Evolutionary conservation across 2,329 filamentous ascomycete species (phyloP).

Genomic region (Penicillium brasilianum): DNA sequence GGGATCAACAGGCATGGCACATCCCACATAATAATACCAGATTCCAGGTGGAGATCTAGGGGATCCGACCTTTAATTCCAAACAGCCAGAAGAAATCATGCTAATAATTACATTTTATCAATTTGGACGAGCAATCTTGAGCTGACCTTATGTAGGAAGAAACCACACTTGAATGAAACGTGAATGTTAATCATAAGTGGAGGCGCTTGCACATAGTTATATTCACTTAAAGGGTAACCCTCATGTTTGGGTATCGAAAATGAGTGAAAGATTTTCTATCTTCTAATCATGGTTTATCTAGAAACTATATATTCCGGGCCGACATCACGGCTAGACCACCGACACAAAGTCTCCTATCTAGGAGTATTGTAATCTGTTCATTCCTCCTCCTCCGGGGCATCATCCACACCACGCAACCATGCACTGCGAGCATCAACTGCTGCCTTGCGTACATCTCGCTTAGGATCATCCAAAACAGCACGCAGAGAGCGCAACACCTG

Average conservation of each 20-base stretch:
- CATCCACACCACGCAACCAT: slow-evolving; percentile 63
- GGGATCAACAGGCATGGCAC: too few species aligned
- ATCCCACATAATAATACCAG: too few species aligned
- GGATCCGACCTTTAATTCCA: too few species aligned
- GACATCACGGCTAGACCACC: not conserved
- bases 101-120: too few species aligned
- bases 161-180: not conserved
- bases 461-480: slow-evolving; percentile 64
- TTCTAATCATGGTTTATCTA: not conserved
- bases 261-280: not conserved
- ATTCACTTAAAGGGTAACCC: too few species aligned
- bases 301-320: not conserved
- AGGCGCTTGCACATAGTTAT: not conserved
- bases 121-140: too few species aligned
- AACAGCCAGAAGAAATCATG: too few species aligned
- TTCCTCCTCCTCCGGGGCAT: slow-evolving; percentile 64
- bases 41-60: too few species aligned
- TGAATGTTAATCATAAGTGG: too few species aligned
- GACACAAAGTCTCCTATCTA: not conserved
- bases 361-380: slow-evolving; percentile 20
- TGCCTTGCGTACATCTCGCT: slow-evolving; percentile 65
- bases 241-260: too few species aligned
- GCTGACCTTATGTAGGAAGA: too few species aligned
- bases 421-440: slow-evolving; percentile 66
- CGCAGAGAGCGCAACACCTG: slow-evolving; percentile 63